phyloP scores from a whole-genome alignment of 2,329 filamentous ascomycete genomes.

The Teratosphaeriaceae sp. region DNA sequence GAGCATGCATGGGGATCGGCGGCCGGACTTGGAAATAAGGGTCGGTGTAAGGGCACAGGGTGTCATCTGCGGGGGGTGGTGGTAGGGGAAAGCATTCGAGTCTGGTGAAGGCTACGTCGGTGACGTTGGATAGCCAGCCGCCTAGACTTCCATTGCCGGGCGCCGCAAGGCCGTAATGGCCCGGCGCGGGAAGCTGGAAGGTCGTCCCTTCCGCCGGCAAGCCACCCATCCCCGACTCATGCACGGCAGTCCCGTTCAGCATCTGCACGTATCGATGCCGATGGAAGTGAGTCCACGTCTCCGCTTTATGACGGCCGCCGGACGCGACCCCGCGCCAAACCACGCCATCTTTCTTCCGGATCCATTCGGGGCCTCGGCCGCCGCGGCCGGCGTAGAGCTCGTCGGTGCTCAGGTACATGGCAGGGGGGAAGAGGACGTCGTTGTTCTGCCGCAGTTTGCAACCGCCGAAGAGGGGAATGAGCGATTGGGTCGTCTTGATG shows the following conservation, averaged over 20 bases:
- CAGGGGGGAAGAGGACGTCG: conserved; percentile 41
- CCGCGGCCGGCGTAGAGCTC: conserved; percentile 22
- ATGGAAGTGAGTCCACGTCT: conserved; percentile 64
- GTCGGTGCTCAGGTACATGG: conserved; percentile 38
- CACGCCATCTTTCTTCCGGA: conserved; percentile 29
- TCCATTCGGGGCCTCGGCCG: conserved; percentile 25
- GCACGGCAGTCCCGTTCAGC: conserved; percentile 57
- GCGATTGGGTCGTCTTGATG: conserved; percentile 33
- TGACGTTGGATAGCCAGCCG: no score
- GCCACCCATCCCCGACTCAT: conserved; percentile 41
- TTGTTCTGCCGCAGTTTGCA: conserved; percentile 42
- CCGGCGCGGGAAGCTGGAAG: conserved; percentile 32
- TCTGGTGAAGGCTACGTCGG: conserved; percentile 34
- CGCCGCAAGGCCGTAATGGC: no score
- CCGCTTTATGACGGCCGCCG: conserved; percentile 36
- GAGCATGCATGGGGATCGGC: conserved; percentile 31
- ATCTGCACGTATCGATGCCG: conserved; percentile 66
- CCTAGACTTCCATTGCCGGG: conserved; percentile 29
- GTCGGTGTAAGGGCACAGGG: conserved; percentile 38
- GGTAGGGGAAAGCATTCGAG: conserved; percentile 16
- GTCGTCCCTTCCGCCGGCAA: conserved; percentile 18
- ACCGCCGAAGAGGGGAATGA: conserved; percentile 44
- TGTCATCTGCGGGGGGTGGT: neutral
- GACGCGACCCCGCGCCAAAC: conserved; percentile 40
- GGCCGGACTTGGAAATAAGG: conserved; percentile 31